A percentile compares a stretch with the other conserved stretches of the same genome.
These are phyloP conservation scores for Papiliotrema nemorosa DNA, from an alignment of 1,284 basidiomycete species.

Conservation along the genomic window DNA sequence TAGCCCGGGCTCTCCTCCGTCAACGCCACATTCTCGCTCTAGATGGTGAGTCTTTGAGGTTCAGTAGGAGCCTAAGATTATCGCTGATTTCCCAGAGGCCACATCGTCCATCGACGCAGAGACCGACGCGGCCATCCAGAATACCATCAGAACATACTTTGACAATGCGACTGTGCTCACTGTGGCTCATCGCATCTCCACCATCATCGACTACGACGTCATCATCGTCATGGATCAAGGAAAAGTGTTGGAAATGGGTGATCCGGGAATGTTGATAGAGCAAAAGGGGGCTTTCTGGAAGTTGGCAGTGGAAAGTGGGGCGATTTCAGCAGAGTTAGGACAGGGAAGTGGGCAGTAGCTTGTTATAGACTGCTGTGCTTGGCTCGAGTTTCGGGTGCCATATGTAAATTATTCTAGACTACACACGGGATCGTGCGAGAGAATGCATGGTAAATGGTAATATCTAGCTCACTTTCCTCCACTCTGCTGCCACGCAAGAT, in stretches of 20 bases:
- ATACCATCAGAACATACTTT: constrained; percentile 41
- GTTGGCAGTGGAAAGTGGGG: constrained; percentile 15
- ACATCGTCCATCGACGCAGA: constrained; percentile 47
- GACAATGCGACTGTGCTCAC: constrained; percentile 32
- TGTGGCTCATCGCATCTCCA: constrained; percentile 46
- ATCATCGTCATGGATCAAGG: constrained; percentile 23
- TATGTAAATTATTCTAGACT: no score
- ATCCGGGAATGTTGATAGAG: constrained; percentile 29
- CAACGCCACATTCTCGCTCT: constrained; percentile 50
- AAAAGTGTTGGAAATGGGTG: constrained; percentile 15
- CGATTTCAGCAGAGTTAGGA: constrained; percentile 1
- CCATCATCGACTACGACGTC: constrained; percentile 22
- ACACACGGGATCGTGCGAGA: no score
- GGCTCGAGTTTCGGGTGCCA: no score
- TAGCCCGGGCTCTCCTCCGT: constrained; percentile 51
- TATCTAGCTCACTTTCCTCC: no score
- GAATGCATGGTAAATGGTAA: no score
- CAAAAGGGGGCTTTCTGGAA: constrained; percentile 7
- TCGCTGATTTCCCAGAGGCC: constrained; percentile 36
- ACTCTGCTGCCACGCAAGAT: constrained; percentile 22
- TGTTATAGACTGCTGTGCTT: no score
- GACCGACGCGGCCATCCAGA: constrained; percentile 47
- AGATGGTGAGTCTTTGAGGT: constrained; percentile 45
- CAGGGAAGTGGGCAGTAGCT: background rate
- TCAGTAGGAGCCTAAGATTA: no score